These are phyloP conservation scores for Alloteropsis semialata DNA, from an alignment of 176 grass and related monocot genomes.

Conservation along the genomic window DNA sequence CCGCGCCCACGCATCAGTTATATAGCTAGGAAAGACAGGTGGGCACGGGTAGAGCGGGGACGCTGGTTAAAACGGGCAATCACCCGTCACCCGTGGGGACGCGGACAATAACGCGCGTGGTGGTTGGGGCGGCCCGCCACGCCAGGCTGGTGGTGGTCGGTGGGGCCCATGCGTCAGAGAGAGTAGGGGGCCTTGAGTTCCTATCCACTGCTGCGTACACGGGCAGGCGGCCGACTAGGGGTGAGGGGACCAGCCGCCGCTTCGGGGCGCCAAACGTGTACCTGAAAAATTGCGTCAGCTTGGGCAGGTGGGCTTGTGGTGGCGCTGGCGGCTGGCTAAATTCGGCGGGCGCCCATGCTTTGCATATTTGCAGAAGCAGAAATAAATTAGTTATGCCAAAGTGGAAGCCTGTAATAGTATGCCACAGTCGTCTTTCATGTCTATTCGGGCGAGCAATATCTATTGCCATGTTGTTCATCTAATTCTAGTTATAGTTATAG, in stretches of 20 bases:
- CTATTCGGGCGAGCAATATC: too few species aligned
- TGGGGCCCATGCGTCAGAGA: neutral
- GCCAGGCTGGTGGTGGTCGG: slow-evolving; percentile 1
- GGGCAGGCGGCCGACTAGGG: neutral
- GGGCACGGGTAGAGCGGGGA: neutral
- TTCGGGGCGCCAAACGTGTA: slow-evolving; percentile 24
- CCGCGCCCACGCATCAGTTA: neutral
- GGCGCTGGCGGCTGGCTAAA: too few species aligned
- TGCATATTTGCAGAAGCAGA: neutral
- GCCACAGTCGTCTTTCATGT: too few species aligned
- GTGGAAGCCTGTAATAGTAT: neutral
- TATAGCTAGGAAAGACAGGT: rapidly evolving
- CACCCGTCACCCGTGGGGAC: slow-evolving; percentile 5
- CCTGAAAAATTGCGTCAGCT: neutral
- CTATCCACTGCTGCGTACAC: neutral
- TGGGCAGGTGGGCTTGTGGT: neutral
- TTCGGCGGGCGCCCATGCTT: neutral
- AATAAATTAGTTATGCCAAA: neutral
- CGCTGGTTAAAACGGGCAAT: slow-evolving; percentile 14
- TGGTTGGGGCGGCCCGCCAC: slow-evolving; percentile 26
- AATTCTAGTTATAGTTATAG: too few species aligned
- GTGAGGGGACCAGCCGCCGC: neutral
- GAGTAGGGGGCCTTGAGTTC: neutral
- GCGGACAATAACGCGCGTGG: slow-evolving; percentile 13
- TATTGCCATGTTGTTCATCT: too few species aligned